Conservation (phyloP, 345 rosid genomes). For the Heritiera littoralis region DNA sequence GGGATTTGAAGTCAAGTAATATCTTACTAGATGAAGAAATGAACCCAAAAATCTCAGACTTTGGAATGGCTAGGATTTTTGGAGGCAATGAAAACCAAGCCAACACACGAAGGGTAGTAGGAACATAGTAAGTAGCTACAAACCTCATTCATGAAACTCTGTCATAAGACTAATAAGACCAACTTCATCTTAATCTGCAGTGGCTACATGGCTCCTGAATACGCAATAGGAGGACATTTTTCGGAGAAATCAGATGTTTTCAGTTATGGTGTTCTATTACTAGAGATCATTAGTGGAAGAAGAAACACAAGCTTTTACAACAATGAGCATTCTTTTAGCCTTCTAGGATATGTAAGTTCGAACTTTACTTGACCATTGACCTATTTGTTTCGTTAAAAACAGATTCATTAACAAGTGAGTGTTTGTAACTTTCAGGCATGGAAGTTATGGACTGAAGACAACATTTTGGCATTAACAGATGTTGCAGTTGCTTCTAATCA, state of each 20-base stretch:
- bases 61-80: conserved; percentile 39
- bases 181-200: conserved; percentile 19
- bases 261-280: conserved; percentile 41
- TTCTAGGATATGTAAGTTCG: conserved; percentile 40
- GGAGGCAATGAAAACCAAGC: conserved; percentile 26
- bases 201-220: conserved; percentile 59
- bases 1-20: conserved; percentile 35
- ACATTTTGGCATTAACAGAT: not conserved
- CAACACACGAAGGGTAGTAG: conserved; percentile 28
- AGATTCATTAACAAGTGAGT: not conserved
- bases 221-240: conserved; percentile 45
- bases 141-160: not conserved
- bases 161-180: no score
- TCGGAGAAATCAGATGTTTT: conserved; percentile 48
- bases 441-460: conserved; percentile 24
- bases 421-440: conserved; percentile 22
- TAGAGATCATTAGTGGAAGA: conserved; percentile 46
- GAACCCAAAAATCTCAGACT: conserved; percentile 35
- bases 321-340: conserved; percentile 26
- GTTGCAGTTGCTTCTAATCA: not conserved
- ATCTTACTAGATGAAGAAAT: conserved; percentile 32
- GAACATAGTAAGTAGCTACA: conserved; percentile 34
- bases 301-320: conserved; percentile 36
- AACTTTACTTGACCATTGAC: not conserved
- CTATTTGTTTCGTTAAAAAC: conserved; percentile 27